Base-by-base conservation (phyloP, 1,284 basidiomycete species). In the Ceratorhiza oryzae-sativae region DNA sequence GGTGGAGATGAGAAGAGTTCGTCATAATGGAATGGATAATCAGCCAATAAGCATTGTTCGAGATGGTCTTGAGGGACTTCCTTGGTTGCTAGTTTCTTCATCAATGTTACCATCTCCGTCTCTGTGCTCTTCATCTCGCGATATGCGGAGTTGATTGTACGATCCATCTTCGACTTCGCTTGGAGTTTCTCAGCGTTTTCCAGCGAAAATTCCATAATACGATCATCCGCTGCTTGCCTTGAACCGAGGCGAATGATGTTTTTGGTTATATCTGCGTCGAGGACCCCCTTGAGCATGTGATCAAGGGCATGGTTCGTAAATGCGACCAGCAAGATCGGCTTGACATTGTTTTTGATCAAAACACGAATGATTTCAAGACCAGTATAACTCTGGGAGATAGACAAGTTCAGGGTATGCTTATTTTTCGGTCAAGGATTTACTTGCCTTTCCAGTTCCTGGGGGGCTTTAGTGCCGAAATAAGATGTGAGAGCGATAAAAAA, bases 251-350 rank as follows among this genome's bases (percentile, higher is more conserved):
- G 86, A 10, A 90, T 85, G 27, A 92, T 83, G 45, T 86, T 83
- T 0, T 80, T 79, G 0, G 89, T 90, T 68, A 92, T 90, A 0
- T 79, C 78, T 0, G 84, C 84, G 73, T 91, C 87, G 1, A 91
- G 80, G 1, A 90, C 83, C 0, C 86, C 86, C 8, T 81, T 80
- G 2, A 92, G 80, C 78, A 91, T 84, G 73, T 91, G 88, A 73
- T 92, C 90, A 0, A 92, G 81, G 0, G 90, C 89, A 73, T 92
- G 91, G 76, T 92, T 92, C 0, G 90, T 92, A 78, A 87, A 90
- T 0, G 88, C 88, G 55, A 92, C 88, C 81, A 91, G 81, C 15
- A 90, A 80, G 67, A 91, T 86, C 0, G 87, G 89, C 0, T 81
- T 80, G 34, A 85, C 76, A 0, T 79, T 75, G 75, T 86, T 89